phyloP scores from a whole-genome alignment of 2,329 filamentous ascomycete genomes.

The Phyllosticta ampelicida region DNA sequence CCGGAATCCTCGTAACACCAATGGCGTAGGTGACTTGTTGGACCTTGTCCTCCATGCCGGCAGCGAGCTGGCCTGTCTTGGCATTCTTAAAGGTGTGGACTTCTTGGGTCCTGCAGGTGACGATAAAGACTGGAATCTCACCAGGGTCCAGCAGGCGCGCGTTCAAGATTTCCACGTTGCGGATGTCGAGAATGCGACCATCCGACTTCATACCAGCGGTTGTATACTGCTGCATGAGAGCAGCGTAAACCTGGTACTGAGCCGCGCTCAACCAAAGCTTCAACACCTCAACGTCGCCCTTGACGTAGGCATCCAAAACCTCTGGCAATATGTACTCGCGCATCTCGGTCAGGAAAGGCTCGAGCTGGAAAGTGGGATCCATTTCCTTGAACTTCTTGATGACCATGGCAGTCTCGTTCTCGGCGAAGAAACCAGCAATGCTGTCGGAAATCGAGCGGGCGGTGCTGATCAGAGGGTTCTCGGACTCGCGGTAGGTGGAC shows the following conservation, averaged over 20 bases:
- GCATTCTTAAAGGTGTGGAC: slow-evolving; percentile 93
- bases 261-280: slow-evolving; percentile 94
- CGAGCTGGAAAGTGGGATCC: slow-evolving; percentile 88
- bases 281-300: slow-evolving; percentile 81
- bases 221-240: slow-evolving; percentile 93
- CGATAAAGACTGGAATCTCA: slow-evolving; percentile 90
- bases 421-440: slow-evolving; percentile 90
- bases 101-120: slow-evolving; percentile 93
- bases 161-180: slow-evolving; percentile 78
- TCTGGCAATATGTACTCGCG: slow-evolving; percentile 97
- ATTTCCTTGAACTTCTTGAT: slow-evolving; percentile 97
- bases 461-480: slow-evolving; percentile 88
- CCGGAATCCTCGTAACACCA: slow-evolving; percentile 82
- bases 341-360: slow-evolving; percentile 89
- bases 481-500: slow-evolving; percentile 84
- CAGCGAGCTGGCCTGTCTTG: slow-evolving; percentile 80
- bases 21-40: slow-evolving; percentile 98
- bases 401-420: slow-evolving; percentile 95
- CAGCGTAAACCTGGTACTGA: slow-evolving; percentile 92
- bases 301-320: slow-evolving; percentile 95
- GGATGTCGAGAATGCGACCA: slow-evolving; percentile 87
- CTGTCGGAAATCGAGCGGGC: slow-evolving; percentile 89
- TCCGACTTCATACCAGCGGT: slow-evolving; percentile 88
- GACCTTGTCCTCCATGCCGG: slow-evolving; percentile 97
- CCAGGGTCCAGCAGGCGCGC: slow-evolving; percentile 74